Conservation (phyloP, 371 early-diverging fungal genomes). For the Syncephalastrum sp. region DNA sequence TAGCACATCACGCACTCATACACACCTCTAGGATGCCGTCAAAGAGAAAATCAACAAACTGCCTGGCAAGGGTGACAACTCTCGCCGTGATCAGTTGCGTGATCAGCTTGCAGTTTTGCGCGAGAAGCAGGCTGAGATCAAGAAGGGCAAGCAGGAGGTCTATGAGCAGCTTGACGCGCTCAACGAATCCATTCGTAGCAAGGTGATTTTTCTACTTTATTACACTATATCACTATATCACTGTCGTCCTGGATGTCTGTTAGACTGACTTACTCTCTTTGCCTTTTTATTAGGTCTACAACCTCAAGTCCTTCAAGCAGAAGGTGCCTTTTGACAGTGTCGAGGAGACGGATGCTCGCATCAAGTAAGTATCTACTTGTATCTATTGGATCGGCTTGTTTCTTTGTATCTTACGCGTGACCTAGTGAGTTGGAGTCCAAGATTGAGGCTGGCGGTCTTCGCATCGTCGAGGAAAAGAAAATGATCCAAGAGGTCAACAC, state of each 20-base stretch:
- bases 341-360: conserved; percentile 77
- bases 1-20: background rate
- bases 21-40: conserved; percentile 50
- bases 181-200: conserved; percentile 25
- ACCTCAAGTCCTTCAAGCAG: conserved; percentile 70
- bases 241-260: too few relatives aligned
- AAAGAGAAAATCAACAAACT: conserved; percentile 35
- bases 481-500: conserved; percentile 78
- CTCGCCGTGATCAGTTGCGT: conserved; percentile 58
- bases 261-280: background rate
- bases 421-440: conserved; percentile 71
- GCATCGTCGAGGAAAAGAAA: conserved; percentile 86
- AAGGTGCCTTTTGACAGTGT: conserved; percentile 78
- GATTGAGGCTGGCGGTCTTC: conserved; percentile 70
- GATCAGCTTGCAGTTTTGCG: conserved; percentile 64
- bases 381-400: conserved; percentile 8
- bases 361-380: conserved; percentile 52
- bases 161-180: conserved; percentile 64
- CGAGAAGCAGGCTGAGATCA: conserved; percentile 54
- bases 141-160: conserved; percentile 52
- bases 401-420: conserved; percentile 1
- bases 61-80: conserved; percentile 39
- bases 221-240: background rate
- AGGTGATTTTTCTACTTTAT: conserved; percentile 12
- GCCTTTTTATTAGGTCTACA: conserved; percentile 50